Evolutionary conservation across 2,329 filamentous ascomycete species (phyloP), one percentile per base, ranked within the genome.

Genomic region (Lasiodiplodia citricola): DNA sequence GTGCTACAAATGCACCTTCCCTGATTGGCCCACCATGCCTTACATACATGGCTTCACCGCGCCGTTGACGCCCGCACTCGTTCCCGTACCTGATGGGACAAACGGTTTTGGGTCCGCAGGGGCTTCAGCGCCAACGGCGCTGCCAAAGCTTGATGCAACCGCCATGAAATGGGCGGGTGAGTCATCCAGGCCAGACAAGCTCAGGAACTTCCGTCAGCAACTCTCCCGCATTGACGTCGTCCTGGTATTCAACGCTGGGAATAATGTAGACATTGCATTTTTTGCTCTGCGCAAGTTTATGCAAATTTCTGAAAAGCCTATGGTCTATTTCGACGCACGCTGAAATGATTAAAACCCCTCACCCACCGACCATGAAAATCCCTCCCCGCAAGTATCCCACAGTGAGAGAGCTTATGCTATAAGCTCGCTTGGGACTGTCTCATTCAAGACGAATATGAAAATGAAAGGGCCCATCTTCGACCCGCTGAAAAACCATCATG

Each of bases 41-140:
- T 35, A 28, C n/a, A 10, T 21, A 13, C 28, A 25, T 16, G 21
- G 11, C 37, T 41, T 25, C 35, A 8, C 41, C 18, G 41, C 58
- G 58, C 58, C 31, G 58, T 63, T 63, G 58, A 63, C 58, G 58
- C 58, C 58, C 18, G 41, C 37, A 8, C 8, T 57, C n/a, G 18
- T 54, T 47, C 44, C 44, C 44, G 44, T 4, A 47, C 21, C 44
- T 21, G 4, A 18, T 21, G 44, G 44, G 18, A n/a, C 18, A 8
- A 47, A n/a, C 4, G 18, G 8, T 6, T 14, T 10, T 21, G 44
- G 44, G 8, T 47, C 44, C n/a, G 44, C n/a, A n/a, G n/a, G 16
- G 54, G 10, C 28, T 35, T 6, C 7, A 18, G 55, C 55, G 55
- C 37, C 54, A 31, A n/a, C 4, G 54, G 54, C 54, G 54, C 54